Percentiles rank a stretch among this genome's conserved stretches.
phyloP scores from a whole-genome alignment of 2,329 filamentous ascomycete species.

The Talaromyces sp. region DNA sequence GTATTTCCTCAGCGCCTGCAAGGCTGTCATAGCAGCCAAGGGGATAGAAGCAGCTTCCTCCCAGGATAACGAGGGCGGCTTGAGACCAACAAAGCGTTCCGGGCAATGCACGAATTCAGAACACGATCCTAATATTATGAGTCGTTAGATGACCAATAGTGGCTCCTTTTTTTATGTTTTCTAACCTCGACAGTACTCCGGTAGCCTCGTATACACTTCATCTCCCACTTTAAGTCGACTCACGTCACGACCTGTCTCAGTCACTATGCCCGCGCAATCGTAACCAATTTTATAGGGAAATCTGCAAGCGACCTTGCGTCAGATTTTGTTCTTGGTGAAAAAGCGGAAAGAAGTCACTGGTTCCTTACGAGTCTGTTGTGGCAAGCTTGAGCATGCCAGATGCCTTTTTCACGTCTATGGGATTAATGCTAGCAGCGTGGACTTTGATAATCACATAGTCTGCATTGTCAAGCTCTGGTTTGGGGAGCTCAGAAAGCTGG shows the following conservation, averaged over 20 bases:
- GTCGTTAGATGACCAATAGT: neutral
- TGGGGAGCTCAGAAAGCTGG: conserved; percentile 14
- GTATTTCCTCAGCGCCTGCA: conserved; percentile 39
- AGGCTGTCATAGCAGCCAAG: conserved; percentile 35
- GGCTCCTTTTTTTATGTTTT: neutral
- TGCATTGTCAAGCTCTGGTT: conserved; percentile 12
- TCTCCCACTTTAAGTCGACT: conserved; percentile 33
- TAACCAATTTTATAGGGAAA: conserved; percentile 41
- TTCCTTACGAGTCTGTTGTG: conserved; percentile 25
- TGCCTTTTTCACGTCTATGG: conserved; percentile 40
- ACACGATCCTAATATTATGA: conserved; percentile 24
- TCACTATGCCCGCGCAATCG: conserved; percentile 36
- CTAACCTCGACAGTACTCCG: conserved; percentile 24
- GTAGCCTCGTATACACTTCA: conserved; percentile 31
- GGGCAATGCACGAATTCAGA: conserved; percentile 33
- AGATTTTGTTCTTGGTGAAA: neutral
- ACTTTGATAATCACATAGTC: conserved; percentile 24
- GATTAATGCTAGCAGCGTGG: conserved; percentile 41
- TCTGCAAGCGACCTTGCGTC: conserved; percentile 14
- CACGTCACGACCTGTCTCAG: conserved; percentile 26
- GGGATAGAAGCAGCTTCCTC: conserved; percentile 41
- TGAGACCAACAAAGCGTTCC: conserved; percentile 30
- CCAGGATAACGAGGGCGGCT: conserved; percentile 38
- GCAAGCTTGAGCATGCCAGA: conserved; percentile 29
- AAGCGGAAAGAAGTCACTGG: neutral